A percentile compares a stretch with the other conserved stretches of the same genome.
These are phyloP conservation scores for Paracoccidioides brasiliensis DNA, from an alignment of 2,329 filamentous ascomycete genomes.

Conservation along the genomic window DNA sequence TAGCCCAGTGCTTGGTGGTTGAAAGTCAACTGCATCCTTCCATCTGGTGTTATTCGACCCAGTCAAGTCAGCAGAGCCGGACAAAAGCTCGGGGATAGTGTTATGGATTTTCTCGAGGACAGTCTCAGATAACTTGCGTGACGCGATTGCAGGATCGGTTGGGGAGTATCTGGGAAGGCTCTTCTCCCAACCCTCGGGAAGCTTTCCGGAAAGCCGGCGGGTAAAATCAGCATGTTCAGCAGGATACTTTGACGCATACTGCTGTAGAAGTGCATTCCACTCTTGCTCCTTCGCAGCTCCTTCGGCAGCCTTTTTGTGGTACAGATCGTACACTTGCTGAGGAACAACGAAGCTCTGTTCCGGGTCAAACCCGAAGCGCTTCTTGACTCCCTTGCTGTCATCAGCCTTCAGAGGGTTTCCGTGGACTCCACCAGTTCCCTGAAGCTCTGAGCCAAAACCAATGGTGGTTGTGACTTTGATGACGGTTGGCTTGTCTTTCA, in stretches of 20 bases:
- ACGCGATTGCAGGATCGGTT: constrained; percentile 69
- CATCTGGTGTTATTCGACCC: constrained; percentile 97
- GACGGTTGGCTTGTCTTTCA: constrained; percentile 91
- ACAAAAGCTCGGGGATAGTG: constrained; percentile 76
- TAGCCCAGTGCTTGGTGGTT: constrained; percentile 72
- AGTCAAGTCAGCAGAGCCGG: constrained; percentile 94
- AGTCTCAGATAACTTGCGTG: constrained; percentile 90
- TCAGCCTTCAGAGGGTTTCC: constrained; percentile 91
- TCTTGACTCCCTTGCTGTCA: constrained; percentile 86
- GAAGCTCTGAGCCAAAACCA: constrained; percentile 82
- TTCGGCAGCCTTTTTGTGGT: constrained; percentile 69
- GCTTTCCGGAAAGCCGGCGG: constrained; percentile 67
- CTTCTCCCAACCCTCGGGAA: constrained; percentile 96
- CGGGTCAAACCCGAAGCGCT: constrained; percentile 91
- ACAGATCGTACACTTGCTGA: constrained; percentile 85
- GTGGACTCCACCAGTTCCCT: constrained; percentile 93
- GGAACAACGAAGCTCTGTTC: constrained; percentile 86
- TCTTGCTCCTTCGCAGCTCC: constrained; percentile 83
- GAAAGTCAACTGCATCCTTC: constrained; percentile 96
- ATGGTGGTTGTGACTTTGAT: constrained; percentile 98
- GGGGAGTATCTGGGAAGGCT: constrained; percentile 81
- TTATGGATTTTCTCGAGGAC: constrained; percentile 80
- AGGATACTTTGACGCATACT: constrained; percentile 69
- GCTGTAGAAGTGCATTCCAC: constrained; percentile 87
- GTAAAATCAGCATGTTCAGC: constrained; percentile 66